phyloP scores from a whole-genome alignment of 2,329 filamentous ascomycete species.

The Venturia oleaginea region DNA sequence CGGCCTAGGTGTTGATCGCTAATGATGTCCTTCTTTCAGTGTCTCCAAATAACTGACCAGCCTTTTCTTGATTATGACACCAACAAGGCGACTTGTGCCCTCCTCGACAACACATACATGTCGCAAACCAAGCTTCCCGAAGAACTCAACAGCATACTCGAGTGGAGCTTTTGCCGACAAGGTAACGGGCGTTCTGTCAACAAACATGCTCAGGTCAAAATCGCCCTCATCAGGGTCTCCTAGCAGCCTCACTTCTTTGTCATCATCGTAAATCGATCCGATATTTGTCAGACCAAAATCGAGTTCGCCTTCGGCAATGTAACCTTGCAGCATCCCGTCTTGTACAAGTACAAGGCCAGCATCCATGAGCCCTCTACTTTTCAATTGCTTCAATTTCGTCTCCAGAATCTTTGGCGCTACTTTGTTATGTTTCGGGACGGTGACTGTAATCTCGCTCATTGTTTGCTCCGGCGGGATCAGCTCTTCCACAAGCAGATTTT shows the following conservation, averaged over 20 bases:
- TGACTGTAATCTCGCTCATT: conserved; percentile 48
- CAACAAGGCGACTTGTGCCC: conserved; percentile 40
- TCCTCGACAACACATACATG: conserved; percentile 46
- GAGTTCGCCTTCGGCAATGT: conserved; percentile 46
- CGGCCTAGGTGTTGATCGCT: neutral
- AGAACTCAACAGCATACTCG: conserved; percentile 52
- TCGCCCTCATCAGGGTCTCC: conserved; percentile 25
- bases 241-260: conserved; percentile 31
- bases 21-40: conserved; percentile 4
- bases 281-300: conserved; percentile 37
- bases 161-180: conserved; percentile 44
- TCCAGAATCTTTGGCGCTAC: conserved; percentile 34
- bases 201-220: conserved; percentile 39
- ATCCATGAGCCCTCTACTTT: conserved; percentile 45
- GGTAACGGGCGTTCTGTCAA: conserved; percentile 46
- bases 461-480: conserved; percentile 45
- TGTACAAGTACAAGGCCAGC: conserved; percentile 49
- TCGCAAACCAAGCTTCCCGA: conserved; percentile 47
- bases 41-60: conserved; percentile 31
- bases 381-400: conserved; percentile 39
- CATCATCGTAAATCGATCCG: conserved; percentile 23
- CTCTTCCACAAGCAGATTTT: conserved; percentile 22
- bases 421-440: conserved; percentile 35
- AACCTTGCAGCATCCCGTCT: conserved; percentile 42
- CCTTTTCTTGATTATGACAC: conserved; percentile 51